These are phyloP conservation scores for Aspergillus ruber DNA, from an alignment of 2,329 filamentous ascomycete genomes.

Conservation along the genomic window DNA sequence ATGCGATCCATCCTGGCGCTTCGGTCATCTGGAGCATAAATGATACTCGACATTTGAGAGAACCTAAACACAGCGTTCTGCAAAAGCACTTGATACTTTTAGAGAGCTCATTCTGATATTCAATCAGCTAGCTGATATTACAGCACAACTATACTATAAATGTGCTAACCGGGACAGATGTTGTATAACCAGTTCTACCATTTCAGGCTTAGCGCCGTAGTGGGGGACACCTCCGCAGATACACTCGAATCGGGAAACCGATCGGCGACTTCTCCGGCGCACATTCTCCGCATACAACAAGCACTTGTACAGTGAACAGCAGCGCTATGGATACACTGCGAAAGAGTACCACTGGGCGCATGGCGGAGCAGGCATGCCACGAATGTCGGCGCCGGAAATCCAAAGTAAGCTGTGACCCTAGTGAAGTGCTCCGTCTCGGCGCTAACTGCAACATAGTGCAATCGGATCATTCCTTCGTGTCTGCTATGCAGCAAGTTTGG, in stretches of 20 bases:
- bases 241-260: neutral
- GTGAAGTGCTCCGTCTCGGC: neutral
- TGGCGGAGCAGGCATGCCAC: slow-evolving; percentile 17
- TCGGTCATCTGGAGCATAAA: neutral
- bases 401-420: slow-evolving; percentile 4
- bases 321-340: neutral
- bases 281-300: neutral
- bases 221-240: neutral
- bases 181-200: neutral
- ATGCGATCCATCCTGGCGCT: neutral
- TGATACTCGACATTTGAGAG: neutral
- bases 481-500: slow-evolving; percentile 39
- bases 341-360: neutral
- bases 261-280: neutral
- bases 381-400: slow-evolving; percentile 39
- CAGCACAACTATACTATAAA: neutral
- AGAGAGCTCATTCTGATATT: neutral
- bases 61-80: neutral
- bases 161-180: neutral
- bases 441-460: slow-evolving; percentile 22
- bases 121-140: neutral
- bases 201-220: neutral
- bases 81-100: too few relatives aligned
- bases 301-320: too few relatives aligned
- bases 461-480: slow-evolving; percentile 34